Percentiles rank a stretch among this genome's conserved stretches.
Evolutionary conservation across 2,329 filamentous ascomycete species (phyloP).

Genomic region (Aspergillus ochraceoroseus): DNA sequence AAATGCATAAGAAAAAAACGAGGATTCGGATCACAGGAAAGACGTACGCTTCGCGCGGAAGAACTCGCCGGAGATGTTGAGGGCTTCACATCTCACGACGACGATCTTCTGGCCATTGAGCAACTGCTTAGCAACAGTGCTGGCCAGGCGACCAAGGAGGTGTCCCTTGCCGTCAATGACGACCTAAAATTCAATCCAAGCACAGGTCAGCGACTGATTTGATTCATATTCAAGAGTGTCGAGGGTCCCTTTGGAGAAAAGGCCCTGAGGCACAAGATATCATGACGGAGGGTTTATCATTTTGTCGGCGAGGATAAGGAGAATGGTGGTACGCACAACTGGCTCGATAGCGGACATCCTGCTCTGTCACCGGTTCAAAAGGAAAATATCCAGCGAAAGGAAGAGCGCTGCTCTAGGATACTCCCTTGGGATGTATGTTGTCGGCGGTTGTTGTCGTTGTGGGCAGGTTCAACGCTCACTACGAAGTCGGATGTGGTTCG

Average conservation of each 20-base stretch:
- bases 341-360: conserved; percentile 64
- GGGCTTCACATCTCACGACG: conserved; percentile 94
- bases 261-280: conserved; percentile 6
- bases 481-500: conserved; percentile 40
- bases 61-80: conserved; percentile 99
- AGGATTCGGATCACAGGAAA: conserved; percentile 26
- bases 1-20: conserved; percentile 17
- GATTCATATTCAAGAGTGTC: no score
- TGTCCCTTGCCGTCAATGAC: conserved; percentile 99
- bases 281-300: conserved; percentile 7
- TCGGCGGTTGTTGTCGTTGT: conserved; percentile 47
- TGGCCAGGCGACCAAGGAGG: conserved; percentile 97
- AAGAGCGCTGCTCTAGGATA: conserved; percentile 42
- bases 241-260: neutral
- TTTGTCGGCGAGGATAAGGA: conserved; percentile 5
- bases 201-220: conserved; percentile 42
- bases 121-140: conserved; percentile 97
- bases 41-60: conserved; percentile 99
- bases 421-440: conserved; percentile 43
- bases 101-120: conserved; percentile 99
- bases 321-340: conserved; percentile 51
- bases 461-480: conserved; percentile 42
- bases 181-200: conserved; percentile 58
- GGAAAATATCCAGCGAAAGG: conserved; percentile 40
- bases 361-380: conserved; percentile 42